Evolutionary conservation across 2,329 filamentous ascomycete genomes (phyloP).

Genomic region (Tolypocladium paradoxum): DNA sequence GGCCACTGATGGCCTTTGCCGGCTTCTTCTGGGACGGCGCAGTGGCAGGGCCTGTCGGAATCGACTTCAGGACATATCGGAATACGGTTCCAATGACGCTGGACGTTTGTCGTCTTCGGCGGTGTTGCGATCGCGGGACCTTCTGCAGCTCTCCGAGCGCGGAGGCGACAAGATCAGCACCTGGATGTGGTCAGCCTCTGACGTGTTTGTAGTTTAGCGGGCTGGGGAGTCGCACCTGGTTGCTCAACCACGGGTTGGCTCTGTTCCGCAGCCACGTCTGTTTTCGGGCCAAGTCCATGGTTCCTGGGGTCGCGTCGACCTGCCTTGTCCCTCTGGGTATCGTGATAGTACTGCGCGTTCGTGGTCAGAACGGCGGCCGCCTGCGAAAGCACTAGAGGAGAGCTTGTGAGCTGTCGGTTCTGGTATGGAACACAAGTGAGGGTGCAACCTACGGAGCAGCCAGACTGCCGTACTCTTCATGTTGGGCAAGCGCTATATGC

Average conservation of each 20-base stretch:
- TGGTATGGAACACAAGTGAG: constrained; percentile 2
- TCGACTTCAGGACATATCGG: constrained; percentile 33
- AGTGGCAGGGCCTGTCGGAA: constrained; percentile 38
- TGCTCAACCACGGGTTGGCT: constrained; percentile 17
- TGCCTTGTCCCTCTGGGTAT: constrained; percentile 17
- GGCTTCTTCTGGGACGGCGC: constrained; percentile 30
- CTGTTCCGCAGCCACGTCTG: constrained; percentile 18
- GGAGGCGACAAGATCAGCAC: constrained; percentile 41
- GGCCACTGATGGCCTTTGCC: constrained; percentile 23
- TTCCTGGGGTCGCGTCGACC: constrained; percentile 18
- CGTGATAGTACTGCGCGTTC: constrained; percentile 27
- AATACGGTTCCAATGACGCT: constrained; percentile 32
- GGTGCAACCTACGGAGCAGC: constrained; percentile 28
- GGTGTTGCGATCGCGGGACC: constrained; percentile 33
- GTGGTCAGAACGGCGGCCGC: constrained; percentile 24
- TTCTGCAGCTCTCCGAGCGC: constrained; percentile 40
- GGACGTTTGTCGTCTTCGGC: constrained; percentile 31
- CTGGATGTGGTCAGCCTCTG: constrained; percentile 16
- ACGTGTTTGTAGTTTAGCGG: background rate
- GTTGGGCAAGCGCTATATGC: constrained; percentile 24
- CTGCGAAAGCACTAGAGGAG: constrained; percentile 35
- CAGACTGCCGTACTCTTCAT: constrained; percentile 31
- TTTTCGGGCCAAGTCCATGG: constrained; percentile 19
- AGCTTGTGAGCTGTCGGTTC: constrained; percentile 12
- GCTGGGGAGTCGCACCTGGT: constrained; percentile 22